Conservation (phyloP, 495 filamentous ascomycete genomes). For the Xylaria sp. region DNA sequence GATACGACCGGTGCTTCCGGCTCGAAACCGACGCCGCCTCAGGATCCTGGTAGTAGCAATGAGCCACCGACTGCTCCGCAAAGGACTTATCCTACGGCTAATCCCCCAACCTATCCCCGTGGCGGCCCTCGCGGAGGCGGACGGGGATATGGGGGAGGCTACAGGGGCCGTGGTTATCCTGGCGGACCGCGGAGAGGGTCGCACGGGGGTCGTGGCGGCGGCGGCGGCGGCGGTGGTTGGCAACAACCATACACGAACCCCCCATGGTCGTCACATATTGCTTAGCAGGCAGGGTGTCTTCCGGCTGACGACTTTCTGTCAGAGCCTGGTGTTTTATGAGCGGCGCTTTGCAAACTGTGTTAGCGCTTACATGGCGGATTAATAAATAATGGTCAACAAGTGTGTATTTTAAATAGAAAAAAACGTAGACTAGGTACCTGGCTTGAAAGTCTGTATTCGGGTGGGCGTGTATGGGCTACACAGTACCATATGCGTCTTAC, state of each 20-base stretch:
- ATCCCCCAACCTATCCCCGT: constrained; percentile 21
- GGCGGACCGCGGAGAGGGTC: constrained; percentile 33
- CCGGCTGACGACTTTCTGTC: not conserved
- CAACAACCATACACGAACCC: constrained; percentile 22
- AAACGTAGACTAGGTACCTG: not conserved
- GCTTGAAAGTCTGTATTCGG: not conserved
- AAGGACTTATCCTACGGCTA: no score
- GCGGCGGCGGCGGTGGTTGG: constrained; percentile 32
- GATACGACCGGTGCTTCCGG: not conserved
- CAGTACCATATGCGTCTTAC: not conserved
- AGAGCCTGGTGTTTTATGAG: not conserved
- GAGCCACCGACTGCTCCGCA: not conserved
- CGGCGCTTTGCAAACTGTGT: not conserved
- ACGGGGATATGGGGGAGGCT: constrained; percentile 37
- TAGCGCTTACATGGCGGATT: not conserved
- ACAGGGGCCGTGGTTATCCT: constrained; percentile 32
- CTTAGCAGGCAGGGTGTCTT: not conserved
- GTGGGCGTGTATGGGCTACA: not conserved
- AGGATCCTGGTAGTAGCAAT: constrained; percentile 4
- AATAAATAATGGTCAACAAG: constrained; percentile 6
- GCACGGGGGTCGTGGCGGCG: no score
- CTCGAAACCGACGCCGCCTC: constrained; percentile 14
- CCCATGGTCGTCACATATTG: constrained; percentile 11
- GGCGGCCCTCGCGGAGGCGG: constrained; percentile 34
- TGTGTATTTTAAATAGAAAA: not conserved